A percentile compares a stretch with the other conserved stretches of the same genome.
Conservation (phyloP, 2,329 filamentous ascomycete species). For the Fusarium globosum region DNA sequence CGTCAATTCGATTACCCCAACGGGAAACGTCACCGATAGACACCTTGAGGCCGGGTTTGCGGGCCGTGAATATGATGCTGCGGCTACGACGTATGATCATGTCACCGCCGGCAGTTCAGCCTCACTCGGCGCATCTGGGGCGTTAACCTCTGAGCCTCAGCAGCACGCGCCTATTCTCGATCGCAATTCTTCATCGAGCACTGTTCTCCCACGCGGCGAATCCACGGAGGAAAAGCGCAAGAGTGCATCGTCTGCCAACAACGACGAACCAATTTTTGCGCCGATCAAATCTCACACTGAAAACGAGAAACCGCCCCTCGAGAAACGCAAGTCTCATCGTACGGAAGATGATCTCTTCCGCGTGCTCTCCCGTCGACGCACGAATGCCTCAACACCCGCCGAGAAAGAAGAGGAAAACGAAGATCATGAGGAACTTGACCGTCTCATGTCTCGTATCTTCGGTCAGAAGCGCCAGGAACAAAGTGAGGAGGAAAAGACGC, state of each 20-base stretch:
- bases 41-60: conserved; percentile 29
- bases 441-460: conserved; percentile 77
- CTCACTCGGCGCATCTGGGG: background rate
- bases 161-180: background rate
- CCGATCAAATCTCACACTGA: conserved; percentile 43
- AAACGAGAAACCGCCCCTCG: conserved; percentile 29
- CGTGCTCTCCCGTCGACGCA: conserved; percentile 61
- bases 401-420: conserved; percentile 53
- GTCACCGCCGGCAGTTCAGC: conserved; percentile 8
- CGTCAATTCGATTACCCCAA: conserved; percentile 21
- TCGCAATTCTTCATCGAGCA: conserved; percentile 25
- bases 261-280: conserved; percentile 36
- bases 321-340: conserved; percentile 42
- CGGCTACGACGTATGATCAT: background rate
- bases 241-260: background rate
- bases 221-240: background rate
- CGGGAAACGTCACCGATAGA: conserved; percentile 3
- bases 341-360: conserved; percentile 65
- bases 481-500: conserved; percentile 76
- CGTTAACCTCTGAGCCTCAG: background rate
- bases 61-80: conserved; percentile 1
- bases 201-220: background rate
- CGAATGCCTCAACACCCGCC: conserved; percentile 47
- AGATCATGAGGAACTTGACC: conserved; percentile 64
- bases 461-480: conserved; percentile 70